Base-by-base conservation (phyloP, 1,284 basidiomycete genomes). In the Ceratobasidium sp. region DNA sequence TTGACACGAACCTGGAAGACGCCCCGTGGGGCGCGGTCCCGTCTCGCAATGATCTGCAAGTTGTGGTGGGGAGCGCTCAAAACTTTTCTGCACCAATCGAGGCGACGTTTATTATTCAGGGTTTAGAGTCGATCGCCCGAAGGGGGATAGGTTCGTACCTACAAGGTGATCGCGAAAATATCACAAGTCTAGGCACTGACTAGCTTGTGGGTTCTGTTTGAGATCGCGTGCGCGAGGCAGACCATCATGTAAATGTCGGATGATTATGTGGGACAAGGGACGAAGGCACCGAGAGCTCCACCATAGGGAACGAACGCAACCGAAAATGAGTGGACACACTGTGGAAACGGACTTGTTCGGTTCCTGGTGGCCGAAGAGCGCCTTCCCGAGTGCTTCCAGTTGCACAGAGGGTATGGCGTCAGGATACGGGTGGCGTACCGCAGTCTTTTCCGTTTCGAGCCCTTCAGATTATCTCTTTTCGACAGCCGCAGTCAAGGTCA, bases 391-490 rank as follows among this genome's bases (percentile, higher is more conserved):
- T n/a, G n/a, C n/a, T n/a, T n/a, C n/a, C n/a, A 42, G 38, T 28
- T 13, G 38, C 6, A 9, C 52, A 17, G n/a, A 20, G 9, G 52
- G 52, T n/a, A 33, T 26, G 59, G 38, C 28, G 10, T 20, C 33
- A 52, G 46, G 65, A n/a, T 67, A 67, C 48, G 48, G 66, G n/a
- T 68, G 66, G 66, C 66, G 66, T 68, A 28, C 20, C 40, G 23
- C 48, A 38, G 15, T n/a, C n/a, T n/a, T n/a, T n/a, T n/a, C n/a
- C n/a, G n/a, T n/a, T n/a, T n/a, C n/a, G n/a, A n/a, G n/a, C n/a
- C n/a, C n/a, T n/a, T n/a, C n/a, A n/a, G n/a, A n/a, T n/a, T n/a
- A n/a, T n/a, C 48, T 54, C 50, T 28, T 68, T 68, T 67, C n/a
- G 65, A 38, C 46, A 48, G 23, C 65, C 65, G 65, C 44, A 65